Percentiles rank a stretch among this genome's conserved stretches.
Conservation (phyloP, 23 red algal genomes). For the Gracilariopsis chorda region DNA sequence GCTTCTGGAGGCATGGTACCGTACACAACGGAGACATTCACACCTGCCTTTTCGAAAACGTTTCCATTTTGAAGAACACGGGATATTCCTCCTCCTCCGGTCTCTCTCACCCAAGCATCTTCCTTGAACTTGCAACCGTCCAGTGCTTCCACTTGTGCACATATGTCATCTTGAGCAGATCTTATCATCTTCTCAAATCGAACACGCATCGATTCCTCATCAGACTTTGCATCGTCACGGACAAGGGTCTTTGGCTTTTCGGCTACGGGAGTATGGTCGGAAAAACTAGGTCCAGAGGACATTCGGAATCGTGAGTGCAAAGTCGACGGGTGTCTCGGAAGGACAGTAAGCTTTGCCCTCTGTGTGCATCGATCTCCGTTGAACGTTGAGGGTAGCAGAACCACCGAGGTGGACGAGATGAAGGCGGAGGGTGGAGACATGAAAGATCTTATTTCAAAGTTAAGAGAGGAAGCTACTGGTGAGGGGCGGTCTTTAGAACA, state of each 20-base stretch:
- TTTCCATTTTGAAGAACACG: slow-evolving; percentile 83
- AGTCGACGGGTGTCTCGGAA: not conserved
- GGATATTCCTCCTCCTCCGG: slow-evolving; percentile 95
- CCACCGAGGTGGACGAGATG: not conserved
- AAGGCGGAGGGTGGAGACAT: not conserved
- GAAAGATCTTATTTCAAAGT: no score
- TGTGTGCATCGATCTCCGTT: not conserved
- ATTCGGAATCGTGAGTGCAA: not conserved
- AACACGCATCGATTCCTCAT: slow-evolving; percentile 31
- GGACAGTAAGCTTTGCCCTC: not conserved
- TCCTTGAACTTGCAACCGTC: slow-evolving; percentile 91
- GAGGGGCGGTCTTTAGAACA: no score
- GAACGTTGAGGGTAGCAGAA: not conserved
- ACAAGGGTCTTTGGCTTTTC: slow-evolving; percentile 60
- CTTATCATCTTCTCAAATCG: slow-evolving; percentile 96
- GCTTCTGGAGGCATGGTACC: slow-evolving; percentile 99
- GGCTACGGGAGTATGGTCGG: slow-evolving; percentile 65
- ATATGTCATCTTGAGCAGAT: slow-evolving; percentile 85
- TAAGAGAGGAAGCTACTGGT: no score
- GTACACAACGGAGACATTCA: slow-evolving; percentile 98
- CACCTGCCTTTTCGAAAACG: slow-evolving; percentile 99
- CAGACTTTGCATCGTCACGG: slow-evolving; percentile 15
- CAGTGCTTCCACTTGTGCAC: slow-evolving; percentile 81
- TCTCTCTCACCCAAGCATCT: slow-evolving; percentile 90
- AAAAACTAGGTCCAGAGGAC: slow-evolving; percentile 49